Evolutionary conservation across 768 basidiomycete genomes (phyloP), one percentile per base, ranked within the genome.

Genomic region (Amanita jacksonii): DNA sequence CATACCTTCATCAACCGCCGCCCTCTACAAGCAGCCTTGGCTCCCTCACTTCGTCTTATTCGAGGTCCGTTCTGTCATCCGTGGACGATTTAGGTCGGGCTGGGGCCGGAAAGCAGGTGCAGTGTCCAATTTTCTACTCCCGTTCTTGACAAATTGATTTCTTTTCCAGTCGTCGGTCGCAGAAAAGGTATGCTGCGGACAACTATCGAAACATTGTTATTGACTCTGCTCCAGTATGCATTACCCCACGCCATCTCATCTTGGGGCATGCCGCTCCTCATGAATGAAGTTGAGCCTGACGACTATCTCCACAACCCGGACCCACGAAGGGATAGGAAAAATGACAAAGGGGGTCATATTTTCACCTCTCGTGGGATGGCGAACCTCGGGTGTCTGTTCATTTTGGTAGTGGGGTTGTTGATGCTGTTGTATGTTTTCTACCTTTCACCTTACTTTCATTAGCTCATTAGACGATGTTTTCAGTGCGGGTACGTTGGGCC

Each of bases 291-390:
- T n/a, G 81, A 83, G 43, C 65, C 71, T 0, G 81, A 84, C 49
- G 81, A 84, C 53, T 61, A 68, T 39, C 66, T 84, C 2, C 81
- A 84, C 52, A 77, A 74, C 50, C 81, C 81, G 0, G 73, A 79
- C 57, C 73, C 77, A 3, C 63, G 55, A 24, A 66, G 74, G 15
- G 75, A 81, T 49, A 55, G 66, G 35, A 68, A 68, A 52, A 68
- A 66, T n/a, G 77, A 82, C 55, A 58, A 42, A 30, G 73, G 76
- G 7, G 81, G 81, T 1, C 64, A 67, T 38, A 68, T 86, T 40
- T 75, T 76, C 45, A 82, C 82, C 13, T 38, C 56, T 8, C 67
- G 85, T 47, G 85, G 84, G 7, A 51, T 85, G 34, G 67, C 67
- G 2, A 88, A 88, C 53, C 65, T 81, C 3, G 76, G 83, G 0